Conservation (phyloP, 2,329 filamentous ascomycete genomes). For the Aspergillus sojae region DNA sequence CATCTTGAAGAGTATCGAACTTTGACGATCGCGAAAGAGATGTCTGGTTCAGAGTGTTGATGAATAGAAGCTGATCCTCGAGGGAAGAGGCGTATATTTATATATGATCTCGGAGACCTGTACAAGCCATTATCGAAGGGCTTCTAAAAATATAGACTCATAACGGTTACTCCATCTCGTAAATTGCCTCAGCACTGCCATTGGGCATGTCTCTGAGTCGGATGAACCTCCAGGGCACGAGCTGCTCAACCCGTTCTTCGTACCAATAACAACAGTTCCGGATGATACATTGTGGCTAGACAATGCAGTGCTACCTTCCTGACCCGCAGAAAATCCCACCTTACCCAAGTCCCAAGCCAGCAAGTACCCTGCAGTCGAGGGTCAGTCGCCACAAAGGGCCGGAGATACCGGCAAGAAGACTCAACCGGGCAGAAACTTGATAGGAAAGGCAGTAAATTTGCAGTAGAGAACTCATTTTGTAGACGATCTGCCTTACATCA, state of each 20-base stretch:
- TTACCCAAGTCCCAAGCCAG: not conserved
- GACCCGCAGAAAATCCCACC: not conserved
- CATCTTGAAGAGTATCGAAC: not conserved
- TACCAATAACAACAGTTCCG: conserved; percentile 2
- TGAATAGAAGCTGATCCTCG: not conserved
- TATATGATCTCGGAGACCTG: not conserved
- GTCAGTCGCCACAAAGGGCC: not conserved
- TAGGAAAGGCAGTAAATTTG: not conserved
- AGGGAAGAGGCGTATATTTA: not conserved
- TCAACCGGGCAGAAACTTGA: not conserved
- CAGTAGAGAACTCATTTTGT: not conserved
- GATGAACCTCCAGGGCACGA: not conserved
- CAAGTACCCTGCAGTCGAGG: not conserved
- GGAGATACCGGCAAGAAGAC: not conserved
- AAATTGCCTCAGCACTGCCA: not conserved
- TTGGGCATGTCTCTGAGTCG: conserved; percentile 8
- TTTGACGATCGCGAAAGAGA: not conserved
- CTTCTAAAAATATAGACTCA: not conserved
- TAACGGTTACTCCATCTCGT: not conserved
- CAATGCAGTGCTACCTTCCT: conserved; percentile 7
- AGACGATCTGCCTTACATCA: conserved; percentile 7
- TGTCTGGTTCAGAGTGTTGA: not conserved
- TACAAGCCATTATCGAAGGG: too few relatives aligned
- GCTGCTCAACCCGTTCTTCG: not conserved
- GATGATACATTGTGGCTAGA: not conserved